Percentiles rank a stretch among this genome's conserved stretches.
These are phyloP conservation scores for Eucalyptus marginata DNA, from an alignment of 345 rosid genomes.

Conservation along the genomic window DNA sequence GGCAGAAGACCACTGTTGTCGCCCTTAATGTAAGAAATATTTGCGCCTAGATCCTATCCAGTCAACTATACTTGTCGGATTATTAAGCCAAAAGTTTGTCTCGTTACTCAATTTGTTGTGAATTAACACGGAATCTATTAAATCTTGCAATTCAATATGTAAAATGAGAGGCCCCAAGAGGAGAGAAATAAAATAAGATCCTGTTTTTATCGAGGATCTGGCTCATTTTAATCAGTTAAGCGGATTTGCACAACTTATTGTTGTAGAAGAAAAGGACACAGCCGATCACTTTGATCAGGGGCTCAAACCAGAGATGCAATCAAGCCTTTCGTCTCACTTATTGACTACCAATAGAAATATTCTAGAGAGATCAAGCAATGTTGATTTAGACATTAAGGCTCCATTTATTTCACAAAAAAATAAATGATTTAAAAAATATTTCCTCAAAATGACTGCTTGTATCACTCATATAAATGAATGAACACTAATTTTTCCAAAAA, in stretches of 20 bases:
- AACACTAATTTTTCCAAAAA: too few species aligned
- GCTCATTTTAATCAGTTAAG: background rate
- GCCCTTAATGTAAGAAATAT: background rate
- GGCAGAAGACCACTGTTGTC: background rate
- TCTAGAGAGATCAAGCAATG: background rate
- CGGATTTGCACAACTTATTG: background rate
- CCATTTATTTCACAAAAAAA: background rate
- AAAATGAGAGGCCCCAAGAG: background rate
- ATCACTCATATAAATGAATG: too few species aligned
- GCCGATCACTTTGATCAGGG: background rate
- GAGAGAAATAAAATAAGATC: background rate
- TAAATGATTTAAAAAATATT: too few species aligned
- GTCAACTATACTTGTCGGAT: background rate
- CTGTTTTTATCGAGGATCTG: background rate
- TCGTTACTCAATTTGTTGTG: background rate
- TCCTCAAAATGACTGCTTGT: background rate
- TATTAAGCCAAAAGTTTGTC: background rate
- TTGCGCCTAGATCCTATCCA: background rate
- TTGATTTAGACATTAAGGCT: background rate
- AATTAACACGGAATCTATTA: background rate
- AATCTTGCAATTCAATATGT: background rate
- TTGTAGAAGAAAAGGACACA: background rate
- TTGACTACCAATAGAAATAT: background rate
- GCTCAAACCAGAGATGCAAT: background rate
- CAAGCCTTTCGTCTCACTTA: background rate